These are phyloP conservation scores for Lindgomyces ingoldianus DNA, from an alignment of 495 filamentous ascomycete genomes.

Conservation along the genomic window DNA sequence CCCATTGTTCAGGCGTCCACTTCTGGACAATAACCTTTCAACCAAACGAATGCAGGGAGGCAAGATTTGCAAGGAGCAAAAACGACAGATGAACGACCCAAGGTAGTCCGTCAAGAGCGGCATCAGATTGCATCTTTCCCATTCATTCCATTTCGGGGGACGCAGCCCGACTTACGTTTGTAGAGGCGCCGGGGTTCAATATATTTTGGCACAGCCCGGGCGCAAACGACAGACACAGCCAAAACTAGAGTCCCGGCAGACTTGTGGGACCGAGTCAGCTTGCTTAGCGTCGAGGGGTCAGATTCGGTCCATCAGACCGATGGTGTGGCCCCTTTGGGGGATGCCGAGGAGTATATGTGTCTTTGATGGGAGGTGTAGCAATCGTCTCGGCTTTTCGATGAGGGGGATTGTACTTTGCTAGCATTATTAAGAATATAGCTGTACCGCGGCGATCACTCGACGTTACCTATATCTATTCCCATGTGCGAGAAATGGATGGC, in stretches of 20 bases:
- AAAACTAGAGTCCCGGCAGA: not conserved
- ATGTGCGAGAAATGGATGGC: not conserved
- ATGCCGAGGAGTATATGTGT: constrained; percentile 7
- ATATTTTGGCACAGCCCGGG: not conserved
- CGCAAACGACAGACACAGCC: not conserved
- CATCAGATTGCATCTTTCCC: constrained; percentile 9
- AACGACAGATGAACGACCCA: not conserved
- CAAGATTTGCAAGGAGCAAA: not conserved
- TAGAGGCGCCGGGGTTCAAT: not conserved
- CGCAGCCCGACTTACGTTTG: not conserved
- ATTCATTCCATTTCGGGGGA: constrained; percentile 6
- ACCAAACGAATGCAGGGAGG: not conserved
- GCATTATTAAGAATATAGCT: constrained; percentile 24
- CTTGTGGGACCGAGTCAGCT: not conserved
- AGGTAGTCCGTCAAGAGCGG: not conserved
- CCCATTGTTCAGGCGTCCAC: constrained; percentile 7
- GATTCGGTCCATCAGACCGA: not conserved
- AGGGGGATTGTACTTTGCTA: constrained; percentile 10
- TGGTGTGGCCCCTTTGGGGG: not conserved
- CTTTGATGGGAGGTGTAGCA: constrained; percentile 4
- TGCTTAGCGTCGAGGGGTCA: not conserved
- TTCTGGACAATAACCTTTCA: not conserved
- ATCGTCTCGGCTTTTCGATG: not conserved
- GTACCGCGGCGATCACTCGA: not conserved
- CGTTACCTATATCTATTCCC: not conserved